These are phyloP conservation scores for Thermothelomyces thermophilus DNA, from an alignment of 2,329 filamentous ascomycete species.

Conservation along the genomic window DNA sequence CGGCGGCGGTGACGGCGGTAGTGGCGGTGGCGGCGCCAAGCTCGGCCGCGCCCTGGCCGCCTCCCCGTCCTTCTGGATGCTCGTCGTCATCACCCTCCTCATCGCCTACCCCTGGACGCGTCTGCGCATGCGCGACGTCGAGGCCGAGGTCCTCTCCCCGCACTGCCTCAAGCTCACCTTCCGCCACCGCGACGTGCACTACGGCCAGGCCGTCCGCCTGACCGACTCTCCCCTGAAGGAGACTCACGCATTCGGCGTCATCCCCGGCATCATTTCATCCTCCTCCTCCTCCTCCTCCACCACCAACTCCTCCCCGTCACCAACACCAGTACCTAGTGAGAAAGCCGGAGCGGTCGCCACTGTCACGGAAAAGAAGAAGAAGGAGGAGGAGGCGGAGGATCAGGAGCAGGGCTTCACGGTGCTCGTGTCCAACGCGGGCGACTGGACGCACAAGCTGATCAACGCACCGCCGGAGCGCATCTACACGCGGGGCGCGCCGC, in stretches of 20 bases:
- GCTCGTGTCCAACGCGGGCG: constrained; percentile 65
- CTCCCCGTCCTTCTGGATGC: constrained; percentile 56
- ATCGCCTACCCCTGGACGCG: constrained; percentile 68
- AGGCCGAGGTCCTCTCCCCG: constrained; percentile 59
- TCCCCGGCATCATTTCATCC: no score
- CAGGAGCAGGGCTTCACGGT: constrained; percentile 53
- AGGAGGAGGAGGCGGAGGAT: neutral
- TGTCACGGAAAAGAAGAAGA: no score
- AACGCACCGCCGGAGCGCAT: constrained; percentile 52
- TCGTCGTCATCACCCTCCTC: constrained; percentile 56
- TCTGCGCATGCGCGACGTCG: constrained; percentile 60
- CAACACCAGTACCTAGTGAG: no score
- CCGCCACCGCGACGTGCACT: constrained; percentile 52
- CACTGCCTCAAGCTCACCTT: constrained; percentile 70
- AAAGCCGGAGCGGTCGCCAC: no score
- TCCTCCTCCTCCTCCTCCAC: no score
- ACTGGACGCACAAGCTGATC: constrained; percentile 65
- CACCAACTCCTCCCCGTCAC: no score
- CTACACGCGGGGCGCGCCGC: constrained; percentile 62
- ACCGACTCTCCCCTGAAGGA: constrained; percentile 59
- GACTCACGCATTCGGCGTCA: constrained; percentile 71
- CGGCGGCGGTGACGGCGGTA: no score
- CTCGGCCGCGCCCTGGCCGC: constrained; percentile 34
- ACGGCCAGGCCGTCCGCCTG: constrained; percentile 52
- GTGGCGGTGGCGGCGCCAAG: no score